Base-by-base conservation (phyloP, 305 asterid genomes). In the Plantago coronopus region DNA sequence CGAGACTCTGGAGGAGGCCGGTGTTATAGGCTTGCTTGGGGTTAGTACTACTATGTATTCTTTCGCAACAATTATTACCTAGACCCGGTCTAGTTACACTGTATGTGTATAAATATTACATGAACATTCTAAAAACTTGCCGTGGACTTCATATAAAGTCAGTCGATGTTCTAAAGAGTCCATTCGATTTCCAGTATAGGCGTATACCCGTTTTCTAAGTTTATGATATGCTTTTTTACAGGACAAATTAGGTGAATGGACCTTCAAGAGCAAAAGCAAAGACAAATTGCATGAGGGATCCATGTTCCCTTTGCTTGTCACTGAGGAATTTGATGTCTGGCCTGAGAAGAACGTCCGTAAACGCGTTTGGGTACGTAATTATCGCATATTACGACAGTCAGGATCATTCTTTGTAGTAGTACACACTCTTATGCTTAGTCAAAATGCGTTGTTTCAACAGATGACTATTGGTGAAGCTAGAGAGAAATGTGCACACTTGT, bases 1-100 rank as follows among this genome's bases (percentile, higher is more conserved):
- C 27, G 98, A 91, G 77, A 91, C 98, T 31, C 62, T 86, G 43
- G 98, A 91, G 75, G 98, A 91, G 78, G 95, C 95, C 51, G 96
- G 98, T 0, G 96, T 91, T 3, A 62, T 78, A 22, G 98, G 98
- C 59, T 34, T 58, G 22, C 76, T 91, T 18, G 89, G 79, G 79
- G 98, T 88, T 31, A 64, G 84, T 73, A 17, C 17, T 56, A 4
- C 56, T 18, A 22, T 45, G 18, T 9, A 2, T 11, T 22, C 8
- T 11, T 45, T 19, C 15, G 9, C 38, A 13, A 14, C 34, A 56
- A 31, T 34, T n/a, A 42, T n/a, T 7, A 34, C 18, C 16, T 34
- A 8, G 14, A 14, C 18, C 17, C 18, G 17, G 61, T 56, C 25
- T 2, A 31, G 12, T 21, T 56, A 31, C 5, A 31, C 7, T 7